These are phyloP conservation scores for Fusarium sp. DNA, from an alignment of 2,329 filamentous ascomycete genomes.

Conservation along the genomic window DNA sequence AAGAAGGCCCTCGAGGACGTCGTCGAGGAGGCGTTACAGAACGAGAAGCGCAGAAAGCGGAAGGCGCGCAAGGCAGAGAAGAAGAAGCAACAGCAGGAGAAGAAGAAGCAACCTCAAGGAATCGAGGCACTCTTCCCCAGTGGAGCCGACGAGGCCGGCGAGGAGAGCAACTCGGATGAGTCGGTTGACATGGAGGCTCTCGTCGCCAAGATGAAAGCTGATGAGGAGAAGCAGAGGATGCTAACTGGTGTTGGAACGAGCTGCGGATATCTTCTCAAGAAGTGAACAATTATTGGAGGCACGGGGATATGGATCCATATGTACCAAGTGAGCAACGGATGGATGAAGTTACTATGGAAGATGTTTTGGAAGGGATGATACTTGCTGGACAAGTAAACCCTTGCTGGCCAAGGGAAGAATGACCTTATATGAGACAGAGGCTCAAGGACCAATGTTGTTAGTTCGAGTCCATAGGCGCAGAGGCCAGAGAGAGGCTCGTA, in stretches of 20 bases:
- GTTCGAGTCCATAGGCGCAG: conserved; percentile 7
- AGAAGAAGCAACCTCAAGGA: conserved; percentile 16
- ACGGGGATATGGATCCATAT: conserved; percentile 5
- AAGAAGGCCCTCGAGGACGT: conserved; percentile 39
- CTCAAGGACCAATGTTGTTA: conserved; percentile 10
- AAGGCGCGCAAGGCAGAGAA: conserved; percentile 4
- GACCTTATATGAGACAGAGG: conserved; percentile 20
- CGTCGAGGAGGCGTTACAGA: conserved; percentile 35
- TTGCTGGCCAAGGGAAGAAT: not conserved
- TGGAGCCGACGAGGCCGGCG: conserved; percentile 34
- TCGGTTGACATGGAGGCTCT: conserved; percentile 23
- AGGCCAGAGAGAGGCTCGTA: conserved; percentile 9
- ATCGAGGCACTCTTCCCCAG: conserved; percentile 35
- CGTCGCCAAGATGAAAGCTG: conserved; percentile 24
- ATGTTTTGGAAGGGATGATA: not conserved
- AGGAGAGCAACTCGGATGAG: conserved; percentile 24
- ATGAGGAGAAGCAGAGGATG: conserved; percentile 22
- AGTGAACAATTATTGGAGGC: conserved; percentile 1
- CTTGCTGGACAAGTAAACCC: not conserved
- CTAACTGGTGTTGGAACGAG: conserved; percentile 26
- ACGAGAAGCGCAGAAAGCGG: not conserved
- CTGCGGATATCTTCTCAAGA: conserved; percentile 25
- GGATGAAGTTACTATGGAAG: conserved; percentile 14
- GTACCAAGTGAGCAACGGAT: conserved; percentile 16
- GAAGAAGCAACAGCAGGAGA: conserved; percentile 5